Percentiles rank a stretch among this genome's conserved stretches.
Conservation (phyloP, 2,329 filamentous ascomycete genomes). For the Parasarocladium wereldwijsianum region DNA sequence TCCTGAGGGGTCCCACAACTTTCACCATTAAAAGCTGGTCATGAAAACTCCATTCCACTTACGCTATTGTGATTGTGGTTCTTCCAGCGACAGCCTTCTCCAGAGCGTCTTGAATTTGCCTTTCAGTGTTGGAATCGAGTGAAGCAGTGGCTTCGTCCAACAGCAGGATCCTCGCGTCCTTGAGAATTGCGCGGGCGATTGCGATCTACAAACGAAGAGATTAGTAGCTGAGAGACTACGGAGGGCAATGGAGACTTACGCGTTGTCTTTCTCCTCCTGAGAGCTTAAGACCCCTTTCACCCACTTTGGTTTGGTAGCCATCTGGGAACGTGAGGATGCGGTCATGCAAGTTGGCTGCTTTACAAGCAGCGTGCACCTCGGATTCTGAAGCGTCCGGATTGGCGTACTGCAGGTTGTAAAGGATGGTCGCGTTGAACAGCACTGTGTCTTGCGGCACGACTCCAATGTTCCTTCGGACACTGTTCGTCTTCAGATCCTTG, state of each 20-base stretch:
- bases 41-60: constrained; percentile 9
- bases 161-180: constrained; percentile 54
- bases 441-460: constrained; percentile 30
- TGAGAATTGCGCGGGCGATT: constrained; percentile 51
- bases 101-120: constrained; percentile 40
- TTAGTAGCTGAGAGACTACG: not conserved
- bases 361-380: constrained; percentile 35
- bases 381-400: constrained; percentile 31
- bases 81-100: constrained; percentile 29
- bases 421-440: constrained; percentile 37
- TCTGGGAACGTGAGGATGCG: constrained; percentile 37
- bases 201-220: constrained; percentile 21
- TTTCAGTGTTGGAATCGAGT: constrained; percentile 47
- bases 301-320: constrained; percentile 36
- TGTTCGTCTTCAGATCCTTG: constrained; percentile 22
- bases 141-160: constrained; percentile 61
- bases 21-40: not conserved
- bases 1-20: not conserved
- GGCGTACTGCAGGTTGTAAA: constrained; percentile 40
- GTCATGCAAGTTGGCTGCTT: constrained; percentile 38
- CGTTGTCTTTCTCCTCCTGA: constrained; percentile 48
- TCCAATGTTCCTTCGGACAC: constrained; percentile 25
- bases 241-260: constrained; percentile 14
- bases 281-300: constrained; percentile 35
- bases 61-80: constrained; percentile 38